These are phyloP conservation scores for Fusarium floridanum DNA, from an alignment of 2,329 filamentous ascomycete genomes.

Conservation along the genomic window DNA sequence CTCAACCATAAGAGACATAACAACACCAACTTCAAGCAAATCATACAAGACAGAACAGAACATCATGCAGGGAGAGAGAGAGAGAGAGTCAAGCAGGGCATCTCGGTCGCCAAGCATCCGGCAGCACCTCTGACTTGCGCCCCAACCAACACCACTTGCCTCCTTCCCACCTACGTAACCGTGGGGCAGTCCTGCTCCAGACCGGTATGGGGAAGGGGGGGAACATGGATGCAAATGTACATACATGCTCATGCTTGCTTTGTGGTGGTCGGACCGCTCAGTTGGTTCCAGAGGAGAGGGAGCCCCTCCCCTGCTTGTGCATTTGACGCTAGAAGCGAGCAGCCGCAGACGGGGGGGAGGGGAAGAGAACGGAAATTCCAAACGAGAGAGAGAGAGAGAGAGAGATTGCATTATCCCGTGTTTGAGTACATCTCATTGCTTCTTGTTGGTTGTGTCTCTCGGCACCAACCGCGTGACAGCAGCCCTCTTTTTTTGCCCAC, in stretches of 20 bases:
- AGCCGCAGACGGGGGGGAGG: conserved; percentile 8
- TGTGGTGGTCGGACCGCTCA: conserved; percentile 2
- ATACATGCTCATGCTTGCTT: neutral
- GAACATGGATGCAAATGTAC: neutral
- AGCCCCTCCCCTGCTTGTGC: conserved; percentile 15
- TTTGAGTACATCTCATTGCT: neutral
- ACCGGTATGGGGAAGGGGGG: conserved; percentile 34
- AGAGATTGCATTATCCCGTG: neutral
- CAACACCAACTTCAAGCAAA: neutral
- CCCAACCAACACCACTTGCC: conserved; percentile 15
- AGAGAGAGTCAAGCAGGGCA: conserved; percentile 15
- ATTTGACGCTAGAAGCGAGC: conserved; percentile 8
- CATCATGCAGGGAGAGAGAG: conserved; percentile 19
- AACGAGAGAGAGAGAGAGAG: neutral
- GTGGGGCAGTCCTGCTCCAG: conserved; percentile 14
- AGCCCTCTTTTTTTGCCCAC: too few relatives aligned
- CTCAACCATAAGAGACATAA: neutral
- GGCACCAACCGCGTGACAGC: conserved; percentile 6
- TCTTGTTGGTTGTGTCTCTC: conserved; percentile 1
- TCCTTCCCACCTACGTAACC: conserved; percentile 19
- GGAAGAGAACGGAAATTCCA: conserved; percentile 5
- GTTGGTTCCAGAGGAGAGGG: conserved; percentile 18
- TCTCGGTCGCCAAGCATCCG: conserved; percentile 1
- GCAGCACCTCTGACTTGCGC: conserved; percentile 5
- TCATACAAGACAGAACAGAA: neutral